These are phyloP conservation scores for Hondaea fermentalgiana DNA, from an alignment of 108 stramenopile species.

Conservation along the genomic window DNA sequence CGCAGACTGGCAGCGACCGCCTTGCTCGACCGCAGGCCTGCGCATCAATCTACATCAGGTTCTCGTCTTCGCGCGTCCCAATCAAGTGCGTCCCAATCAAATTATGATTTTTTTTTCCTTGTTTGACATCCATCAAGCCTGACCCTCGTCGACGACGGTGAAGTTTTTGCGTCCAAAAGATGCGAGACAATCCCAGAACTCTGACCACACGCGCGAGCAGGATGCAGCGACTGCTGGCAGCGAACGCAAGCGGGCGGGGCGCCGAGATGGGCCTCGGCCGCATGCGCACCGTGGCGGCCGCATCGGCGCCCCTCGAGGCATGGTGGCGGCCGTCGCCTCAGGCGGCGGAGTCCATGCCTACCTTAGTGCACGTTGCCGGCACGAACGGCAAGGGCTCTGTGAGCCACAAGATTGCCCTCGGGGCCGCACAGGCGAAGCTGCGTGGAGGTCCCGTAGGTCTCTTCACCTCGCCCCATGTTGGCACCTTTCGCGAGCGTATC, in stretches of 20 bases:
- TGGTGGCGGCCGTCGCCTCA: background rate
- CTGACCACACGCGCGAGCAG: no score
- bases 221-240: background rate
- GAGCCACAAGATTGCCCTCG: conserved; percentile 65
- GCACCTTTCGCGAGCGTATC: conserved; percentile 90
- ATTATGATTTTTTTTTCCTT: no score
- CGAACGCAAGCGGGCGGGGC: conserved; percentile 8
- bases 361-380: conserved; percentile 77
- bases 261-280: conserved; percentile 6
- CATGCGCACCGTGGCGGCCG: background rate
- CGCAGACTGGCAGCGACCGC: no score
- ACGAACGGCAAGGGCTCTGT: conserved; percentile 84
- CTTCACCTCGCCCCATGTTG: conserved; percentile 90
- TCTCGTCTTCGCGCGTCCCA: no score
- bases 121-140: no score
- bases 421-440: conserved; percentile 34
- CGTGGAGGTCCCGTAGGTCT: conserved; percentile 62
- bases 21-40: no score
- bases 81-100: no score
- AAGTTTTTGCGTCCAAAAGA: no score
- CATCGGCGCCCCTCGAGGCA: background rate
- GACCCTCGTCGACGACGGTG: no score
- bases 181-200: no score
- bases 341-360: background rate
- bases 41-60: no score